These are phyloP conservation scores for Pseudozyma hubeiensis DNA, from an alignment of 1,284 basidiomycete genomes.

Conservation along the genomic window DNA sequence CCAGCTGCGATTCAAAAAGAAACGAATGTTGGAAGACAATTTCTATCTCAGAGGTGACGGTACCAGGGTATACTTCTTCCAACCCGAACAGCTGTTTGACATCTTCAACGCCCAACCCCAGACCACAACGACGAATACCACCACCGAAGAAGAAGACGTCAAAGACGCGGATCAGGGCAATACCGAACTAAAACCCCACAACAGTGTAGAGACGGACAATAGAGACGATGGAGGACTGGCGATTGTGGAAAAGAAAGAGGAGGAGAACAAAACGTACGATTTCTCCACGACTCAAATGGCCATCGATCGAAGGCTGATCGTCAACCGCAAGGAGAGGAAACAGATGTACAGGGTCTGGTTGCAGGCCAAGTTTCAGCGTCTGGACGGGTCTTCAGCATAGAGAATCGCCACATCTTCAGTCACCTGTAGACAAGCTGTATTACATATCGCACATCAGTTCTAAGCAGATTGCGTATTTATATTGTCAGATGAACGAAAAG, in stretches of 20 bases:
- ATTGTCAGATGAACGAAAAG: not conserved
- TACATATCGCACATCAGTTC: no score
- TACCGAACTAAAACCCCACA: not conserved
- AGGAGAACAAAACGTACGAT: constrained; percentile 7
- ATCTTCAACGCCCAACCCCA: constrained; percentile 59
- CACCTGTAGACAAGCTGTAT: no score
- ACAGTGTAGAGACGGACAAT: not conserved
- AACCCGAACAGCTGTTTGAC: constrained; percentile 55
- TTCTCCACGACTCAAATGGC: constrained; percentile 65
- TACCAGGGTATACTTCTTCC: constrained; percentile 74
- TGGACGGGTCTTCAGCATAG: not conserved
- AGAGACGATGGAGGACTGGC: not conserved
- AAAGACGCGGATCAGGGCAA: not conserved
- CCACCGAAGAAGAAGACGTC: not conserved
- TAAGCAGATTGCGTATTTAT: not conserved
- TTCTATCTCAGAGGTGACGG: constrained; percentile 84
- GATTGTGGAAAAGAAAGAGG: not conserved
- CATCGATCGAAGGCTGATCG: constrained; percentile 63
- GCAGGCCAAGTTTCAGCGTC: constrained; percentile 60
- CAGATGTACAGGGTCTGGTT: constrained; percentile 67
- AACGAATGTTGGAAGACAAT: constrained; percentile 87
- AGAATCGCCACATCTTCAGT: not conserved
- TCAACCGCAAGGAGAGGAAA: constrained; percentile 66
- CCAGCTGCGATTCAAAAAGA: constrained; percentile 92
- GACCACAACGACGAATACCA: constrained; percentile 13